phyloP scores from a whole-genome alignment of 768 basidiomycete genomes.

The Boletus subcaerulescens region DNA sequence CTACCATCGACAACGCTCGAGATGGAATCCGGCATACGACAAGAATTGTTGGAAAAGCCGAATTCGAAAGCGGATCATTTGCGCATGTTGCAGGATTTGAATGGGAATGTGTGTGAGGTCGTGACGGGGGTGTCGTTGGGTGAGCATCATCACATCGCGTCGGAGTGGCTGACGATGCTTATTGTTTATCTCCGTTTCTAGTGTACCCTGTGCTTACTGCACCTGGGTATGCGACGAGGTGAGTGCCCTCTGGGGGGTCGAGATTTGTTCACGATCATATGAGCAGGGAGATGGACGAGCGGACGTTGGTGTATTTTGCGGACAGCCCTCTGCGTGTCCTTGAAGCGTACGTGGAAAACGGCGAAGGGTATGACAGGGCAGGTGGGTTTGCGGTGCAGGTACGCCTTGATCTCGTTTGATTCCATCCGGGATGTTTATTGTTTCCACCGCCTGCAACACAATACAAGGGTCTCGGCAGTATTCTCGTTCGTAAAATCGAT shows the following conservation, averaged over 20 bases:
- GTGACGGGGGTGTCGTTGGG: slow-evolving; percentile 88
- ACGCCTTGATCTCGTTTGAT: neutral
- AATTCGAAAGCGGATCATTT: slow-evolving; percentile 72
- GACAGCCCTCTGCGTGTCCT: slow-evolving; percentile 59
- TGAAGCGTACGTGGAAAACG: slow-evolving; percentile 78
- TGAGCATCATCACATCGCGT: slow-evolving; percentile 31
- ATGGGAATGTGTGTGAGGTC: slow-evolving; percentile 85
- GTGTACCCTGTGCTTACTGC: slow-evolving; percentile 74
- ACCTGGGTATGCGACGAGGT: slow-evolving; percentile 76
- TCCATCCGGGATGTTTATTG: neutral
- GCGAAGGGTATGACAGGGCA: slow-evolving; percentile 84
- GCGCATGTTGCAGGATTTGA: slow-evolving; percentile 84
- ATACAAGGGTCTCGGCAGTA: slow-evolving; percentile 69
- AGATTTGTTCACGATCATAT: neutral
- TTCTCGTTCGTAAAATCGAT: slow-evolving; percentile 81
- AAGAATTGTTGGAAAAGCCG: slow-evolving; percentile 92
- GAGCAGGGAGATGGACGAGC: slow-evolving; percentile 74
- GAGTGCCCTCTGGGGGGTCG: slow-evolving; percentile 2
- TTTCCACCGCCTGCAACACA: too few relatives aligned
- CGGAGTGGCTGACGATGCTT: too few relatives aligned
- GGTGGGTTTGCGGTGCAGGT: slow-evolving; percentile 96
- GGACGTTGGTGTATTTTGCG: slow-evolving; percentile 73
- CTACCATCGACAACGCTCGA: slow-evolving; percentile 52
- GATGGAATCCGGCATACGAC: slow-evolving; percentile 42
- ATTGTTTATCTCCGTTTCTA: slow-evolving; percentile 18